Evolutionary conservation across 805 yeast genomes (phyloP).

Genomic region (Pichia heedii): DNA sequence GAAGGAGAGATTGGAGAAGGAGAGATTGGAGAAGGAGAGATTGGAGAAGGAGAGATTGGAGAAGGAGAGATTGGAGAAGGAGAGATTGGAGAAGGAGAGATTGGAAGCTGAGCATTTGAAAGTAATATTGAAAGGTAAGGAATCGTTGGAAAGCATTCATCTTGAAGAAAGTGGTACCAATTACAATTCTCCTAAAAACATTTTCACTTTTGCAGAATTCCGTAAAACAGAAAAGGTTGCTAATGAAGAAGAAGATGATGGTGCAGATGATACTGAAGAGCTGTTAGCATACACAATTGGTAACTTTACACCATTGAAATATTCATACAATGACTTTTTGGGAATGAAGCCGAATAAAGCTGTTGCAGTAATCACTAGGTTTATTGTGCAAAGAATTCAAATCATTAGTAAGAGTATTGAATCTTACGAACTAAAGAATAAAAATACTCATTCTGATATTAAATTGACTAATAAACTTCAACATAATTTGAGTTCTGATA

Average conservation of each 20-base stretch:
- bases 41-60: background rate
- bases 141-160: background rate
- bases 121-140: background rate
- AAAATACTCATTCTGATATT: background rate
- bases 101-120: background rate
- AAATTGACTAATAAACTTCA: background rate
- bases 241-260: background rate
- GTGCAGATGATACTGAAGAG: background rate
- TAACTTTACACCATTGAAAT: background rate
- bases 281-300: background rate
- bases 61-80: constrained; percentile 4
- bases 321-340: background rate
- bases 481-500: constrained; percentile 1
- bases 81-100: background rate
- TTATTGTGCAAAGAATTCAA: constrained; percentile 3
- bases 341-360: constrained; percentile 8
- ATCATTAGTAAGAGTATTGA: constrained; percentile 1
- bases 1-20: background rate
- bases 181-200: background rate
- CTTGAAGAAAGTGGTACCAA: background rate
- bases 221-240: no score
- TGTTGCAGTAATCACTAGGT: background rate
- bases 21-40: background rate
- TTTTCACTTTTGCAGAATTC: no score
- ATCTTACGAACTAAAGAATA: background rate